These are phyloP conservation scores for Diaporthe nobilis DNA, from an alignment of 2,329 filamentous ascomycete genomes.

Conservation along the genomic window DNA sequence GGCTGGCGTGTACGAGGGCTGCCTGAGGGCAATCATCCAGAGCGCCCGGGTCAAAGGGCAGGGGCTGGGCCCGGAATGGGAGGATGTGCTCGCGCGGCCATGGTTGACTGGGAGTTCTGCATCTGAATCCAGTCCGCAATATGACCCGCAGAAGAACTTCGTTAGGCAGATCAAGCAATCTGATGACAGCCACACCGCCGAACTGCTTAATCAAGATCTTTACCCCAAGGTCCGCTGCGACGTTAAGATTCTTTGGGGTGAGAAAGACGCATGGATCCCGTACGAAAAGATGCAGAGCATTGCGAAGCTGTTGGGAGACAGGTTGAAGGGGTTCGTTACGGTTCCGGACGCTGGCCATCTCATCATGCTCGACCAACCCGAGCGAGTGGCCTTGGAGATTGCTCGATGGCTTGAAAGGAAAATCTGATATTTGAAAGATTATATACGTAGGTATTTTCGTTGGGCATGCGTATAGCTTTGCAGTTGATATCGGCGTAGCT, in stretches of 20 bases:
- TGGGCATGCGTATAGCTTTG: background rate
- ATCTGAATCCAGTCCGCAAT: background rate
- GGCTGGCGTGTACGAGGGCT: background rate
- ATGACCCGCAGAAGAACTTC: constrained; percentile 13
- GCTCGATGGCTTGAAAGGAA: background rate
- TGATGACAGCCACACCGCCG: background rate
- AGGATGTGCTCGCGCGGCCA: background rate
- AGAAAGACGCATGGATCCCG: constrained; percentile 14
- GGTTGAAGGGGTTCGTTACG: background rate
- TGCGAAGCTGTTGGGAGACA: background rate
- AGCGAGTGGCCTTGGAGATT: constrained; percentile 9
- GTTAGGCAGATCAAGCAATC: constrained; percentile 10
- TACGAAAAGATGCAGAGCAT: constrained; percentile 3
- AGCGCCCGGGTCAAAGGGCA: background rate
- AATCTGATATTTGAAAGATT: background rate
- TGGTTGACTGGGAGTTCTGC: background rate
- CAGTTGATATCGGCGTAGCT: background rate
- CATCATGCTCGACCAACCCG: constrained; percentile 21
- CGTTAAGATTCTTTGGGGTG: constrained; percentile 1
- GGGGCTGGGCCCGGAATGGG: background rate
- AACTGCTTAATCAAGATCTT: background rate
- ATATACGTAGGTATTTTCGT: background rate
- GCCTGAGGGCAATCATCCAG: constrained; percentile 10
- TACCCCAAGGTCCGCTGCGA: constrained; percentile 8
- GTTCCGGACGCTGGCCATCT: constrained; percentile 23